phyloP scores from a whole-genome alignment of 306 rosid species.

The Cercis canadensis region DNA sequence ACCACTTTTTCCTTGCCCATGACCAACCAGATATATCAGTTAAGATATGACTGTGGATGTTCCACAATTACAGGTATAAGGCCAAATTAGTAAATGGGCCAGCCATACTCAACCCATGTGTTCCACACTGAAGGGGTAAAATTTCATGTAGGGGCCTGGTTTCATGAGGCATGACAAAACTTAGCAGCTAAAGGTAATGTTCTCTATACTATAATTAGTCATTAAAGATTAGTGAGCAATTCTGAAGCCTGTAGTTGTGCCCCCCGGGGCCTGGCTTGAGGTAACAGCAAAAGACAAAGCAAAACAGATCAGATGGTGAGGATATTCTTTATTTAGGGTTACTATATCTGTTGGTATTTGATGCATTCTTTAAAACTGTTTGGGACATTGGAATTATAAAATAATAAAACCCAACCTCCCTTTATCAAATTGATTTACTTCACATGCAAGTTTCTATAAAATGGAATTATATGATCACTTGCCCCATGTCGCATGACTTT shows the following conservation, averaged over 20 bases:
- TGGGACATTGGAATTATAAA: constrained; percentile 37
- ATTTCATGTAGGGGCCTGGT: constrained; percentile 31
- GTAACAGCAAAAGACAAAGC: constrained; percentile 48
- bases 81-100: constrained; percentile 32
- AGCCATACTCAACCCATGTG: constrained; percentile 40
- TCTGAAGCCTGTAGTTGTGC: constrained; percentile 16
- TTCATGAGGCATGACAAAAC: constrained; percentile 35
- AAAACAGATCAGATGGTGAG: constrained; percentile 38
- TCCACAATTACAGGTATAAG: constrained; percentile 27
- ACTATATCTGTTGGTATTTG: constrained; percentile 35
- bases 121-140: constrained; percentile 43
- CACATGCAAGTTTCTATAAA: constrained; percentile 36
- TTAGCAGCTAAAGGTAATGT: constrained; percentile 36
- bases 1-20: constrained; percentile 17
- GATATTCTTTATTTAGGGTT: constrained; percentile 30
- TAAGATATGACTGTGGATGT: constrained; percentile 21
- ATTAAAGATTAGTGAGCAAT: constrained; percentile 32
- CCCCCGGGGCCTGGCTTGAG: constrained; percentile 33
- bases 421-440: constrained; percentile 24
- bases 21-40: constrained; percentile 20
- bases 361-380: constrained; percentile 32
- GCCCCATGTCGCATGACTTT: constrained; percentile 25
- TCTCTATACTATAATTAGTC: constrained; percentile 44
- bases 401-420: not conserved
- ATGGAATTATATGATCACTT: constrained; percentile 29